Base-by-base conservation (phyloP, 352 stramenopile genomes). In the Phytophthora hibernalis region DNA sequence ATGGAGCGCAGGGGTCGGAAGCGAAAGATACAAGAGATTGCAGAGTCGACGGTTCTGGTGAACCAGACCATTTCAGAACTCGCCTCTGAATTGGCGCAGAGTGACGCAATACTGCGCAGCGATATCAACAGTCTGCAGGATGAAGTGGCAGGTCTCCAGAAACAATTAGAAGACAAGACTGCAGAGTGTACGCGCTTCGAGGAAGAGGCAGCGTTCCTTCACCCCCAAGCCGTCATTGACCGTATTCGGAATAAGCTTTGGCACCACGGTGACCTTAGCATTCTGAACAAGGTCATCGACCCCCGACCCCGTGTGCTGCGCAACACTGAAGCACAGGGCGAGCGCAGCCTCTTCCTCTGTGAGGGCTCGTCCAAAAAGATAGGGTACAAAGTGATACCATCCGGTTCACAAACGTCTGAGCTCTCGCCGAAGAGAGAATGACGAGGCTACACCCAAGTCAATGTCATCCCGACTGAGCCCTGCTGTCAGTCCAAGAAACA, bases 1-100 rank as follows among this genome's bases (percentile, higher is more conserved):
- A 77, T 77, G 69, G 64, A 77, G 49, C 64, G 54, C 16, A 70
- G 43, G 16, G 50, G 70, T 8, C 53, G 47, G 2, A 77, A 77
- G 18, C 69, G 69, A 8, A 77, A 70, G 33, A 54, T 58, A 2
- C 26, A 47, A 5, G 59, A 74, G 35, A 63, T 65, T 15, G 16
- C 30, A 0, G 52, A 65, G 37, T 61, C 60, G 2, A 26, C 69
- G n/a, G 20, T 48, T 18, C 28, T 74, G 21, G 58, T 71, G 1
- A 49, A 35, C 31, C 43, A 65, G 33, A 70, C 16, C 16, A 71
- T 77, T 31, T 60, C 42, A 5, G 65, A 70, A 16, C 65, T 77
- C 1, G 38, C 40, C 1, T 40, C 35, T 4, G 59, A 52, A 7
- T 33, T 73, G 9, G 38, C 18, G 21, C 43, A 66, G 5, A 61